A percentile compares a stretch with the other conserved stretches of the same genome.
Conservation (phyloP, 2,329 filamentous ascomycete genomes). For the Penicillium sp. region DNA sequence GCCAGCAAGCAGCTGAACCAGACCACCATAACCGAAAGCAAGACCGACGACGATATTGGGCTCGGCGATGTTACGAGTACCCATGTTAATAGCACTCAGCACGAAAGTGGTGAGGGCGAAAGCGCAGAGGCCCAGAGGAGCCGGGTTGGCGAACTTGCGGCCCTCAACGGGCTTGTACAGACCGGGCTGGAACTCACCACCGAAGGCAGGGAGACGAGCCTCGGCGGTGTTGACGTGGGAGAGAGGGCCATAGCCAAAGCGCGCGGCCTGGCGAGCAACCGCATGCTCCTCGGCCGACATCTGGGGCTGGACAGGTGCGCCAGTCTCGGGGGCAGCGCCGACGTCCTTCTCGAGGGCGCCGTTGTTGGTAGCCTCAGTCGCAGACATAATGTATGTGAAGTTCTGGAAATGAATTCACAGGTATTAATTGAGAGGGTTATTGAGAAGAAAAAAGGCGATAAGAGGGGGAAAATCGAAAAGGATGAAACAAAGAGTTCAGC, state of each 20-base stretch:
- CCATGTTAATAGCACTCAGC: constrained; percentile 74
- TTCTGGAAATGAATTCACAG: background rate
- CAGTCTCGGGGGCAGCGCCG: constrained; percentile 14
- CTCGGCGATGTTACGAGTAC: constrained; percentile 60
- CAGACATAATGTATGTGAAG: constrained; percentile 31
- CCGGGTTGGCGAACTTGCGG: constrained; percentile 78
- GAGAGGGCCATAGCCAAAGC: constrained; percentile 57
- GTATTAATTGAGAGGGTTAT: constrained; percentile 1
- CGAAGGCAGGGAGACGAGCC: constrained; percentile 64
- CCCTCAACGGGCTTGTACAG: constrained; percentile 65
- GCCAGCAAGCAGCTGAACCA: constrained; percentile 78
- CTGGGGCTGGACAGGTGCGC: constrained; percentile 28
- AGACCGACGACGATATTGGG: constrained; percentile 71
- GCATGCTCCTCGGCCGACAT: constrained; percentile 51
- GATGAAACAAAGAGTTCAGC: constrained; percentile 25
- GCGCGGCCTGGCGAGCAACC: constrained; percentile 49
- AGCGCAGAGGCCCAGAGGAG: constrained; percentile 74
- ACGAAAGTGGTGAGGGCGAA: constrained; percentile 86
- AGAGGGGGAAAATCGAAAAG: background rate
- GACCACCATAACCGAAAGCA: constrained; percentile 75
- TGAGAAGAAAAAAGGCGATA: background rate
- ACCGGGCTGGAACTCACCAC: constrained; percentile 75
- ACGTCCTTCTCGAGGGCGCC: constrained; percentile 38
- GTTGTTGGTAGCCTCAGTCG: constrained; percentile 25
- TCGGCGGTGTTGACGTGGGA: constrained; percentile 53